Percentiles rank a stretch among this genome's conserved stretches.
These are phyloP conservation scores for Carallia brachiata DNA, from an alignment of 345 rosid species.

Conservation along the genomic window DNA sequence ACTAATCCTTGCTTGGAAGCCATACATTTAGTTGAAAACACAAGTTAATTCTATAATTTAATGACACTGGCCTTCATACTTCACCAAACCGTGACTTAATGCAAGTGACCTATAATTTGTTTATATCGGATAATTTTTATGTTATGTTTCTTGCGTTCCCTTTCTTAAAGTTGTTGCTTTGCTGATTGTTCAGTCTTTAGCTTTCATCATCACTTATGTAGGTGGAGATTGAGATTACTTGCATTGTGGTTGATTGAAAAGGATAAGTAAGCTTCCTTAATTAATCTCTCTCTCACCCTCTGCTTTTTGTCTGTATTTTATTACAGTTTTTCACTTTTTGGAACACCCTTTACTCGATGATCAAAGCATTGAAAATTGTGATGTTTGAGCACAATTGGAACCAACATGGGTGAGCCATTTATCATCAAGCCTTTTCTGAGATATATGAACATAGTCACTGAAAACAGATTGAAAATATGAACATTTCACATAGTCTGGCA, in stretches of 20 bases:
- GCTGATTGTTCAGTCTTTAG: background rate
- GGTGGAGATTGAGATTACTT: background rate
- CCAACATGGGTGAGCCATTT: too few relatives aligned
- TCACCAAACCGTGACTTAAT: background rate
- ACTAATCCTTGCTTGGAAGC: background rate
- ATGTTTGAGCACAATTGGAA: too few relatives aligned
- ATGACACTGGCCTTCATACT: background rate
- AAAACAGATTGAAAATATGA: too few relatives aligned
- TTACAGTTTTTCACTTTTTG: background rate
- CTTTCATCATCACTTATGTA: background rate
- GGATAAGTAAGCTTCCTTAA: background rate
- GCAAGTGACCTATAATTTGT: background rate
- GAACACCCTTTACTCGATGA: too few relatives aligned
- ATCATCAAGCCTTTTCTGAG: too few relatives aligned
- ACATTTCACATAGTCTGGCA: too few relatives aligned
- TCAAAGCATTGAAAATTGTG: too few relatives aligned
- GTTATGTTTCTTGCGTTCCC: background rate
- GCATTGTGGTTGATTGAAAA: background rate
- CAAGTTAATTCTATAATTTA: background rate
- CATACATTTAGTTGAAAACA: background rate
- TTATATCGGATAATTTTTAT: background rate
- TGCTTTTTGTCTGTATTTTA: background rate
- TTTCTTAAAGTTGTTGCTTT: background rate
- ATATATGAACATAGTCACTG: too few relatives aligned
- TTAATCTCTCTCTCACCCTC: background rate